phyloP scores from a whole-genome alignment of 768 basidiomycete genomes.

The Trametes maxima region DNA sequence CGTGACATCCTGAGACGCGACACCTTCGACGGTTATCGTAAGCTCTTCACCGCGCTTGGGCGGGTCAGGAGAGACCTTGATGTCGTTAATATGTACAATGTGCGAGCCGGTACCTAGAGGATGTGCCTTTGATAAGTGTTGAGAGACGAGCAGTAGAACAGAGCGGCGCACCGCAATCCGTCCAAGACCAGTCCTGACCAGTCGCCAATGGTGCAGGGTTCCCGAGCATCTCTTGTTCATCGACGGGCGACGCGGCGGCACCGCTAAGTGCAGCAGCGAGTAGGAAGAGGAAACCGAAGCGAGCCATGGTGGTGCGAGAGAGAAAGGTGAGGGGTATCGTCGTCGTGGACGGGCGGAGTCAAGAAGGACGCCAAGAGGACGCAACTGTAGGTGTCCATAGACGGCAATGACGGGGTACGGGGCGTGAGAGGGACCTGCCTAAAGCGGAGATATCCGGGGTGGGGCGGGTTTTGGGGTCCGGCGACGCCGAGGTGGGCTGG shows the following conservation, averaged over 20 bases:
- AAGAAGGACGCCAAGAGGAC: constrained; percentile 12
- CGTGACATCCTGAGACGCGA: constrained; percentile 60
- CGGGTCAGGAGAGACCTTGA: constrained; percentile 81
- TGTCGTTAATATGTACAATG: constrained; percentile 65
- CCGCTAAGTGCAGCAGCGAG: constrained; percentile 30
- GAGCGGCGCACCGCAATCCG: constrained; percentile 69
- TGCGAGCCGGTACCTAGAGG: constrained; percentile 47
- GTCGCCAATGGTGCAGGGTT: constrained; percentile 6
- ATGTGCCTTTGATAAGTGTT: constrained; percentile 9
- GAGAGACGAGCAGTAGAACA: not conserved
- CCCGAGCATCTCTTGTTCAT: constrained; percentile 36
- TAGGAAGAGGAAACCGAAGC: constrained; percentile 29
- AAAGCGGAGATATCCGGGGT: not conserved
- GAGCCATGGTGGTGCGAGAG: constrained; percentile 26
- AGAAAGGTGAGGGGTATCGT: constrained; percentile 11
- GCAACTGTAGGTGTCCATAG: constrained; percentile 4
- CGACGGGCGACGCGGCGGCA: constrained; percentile 26
- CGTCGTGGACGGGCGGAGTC: constrained; percentile 15
- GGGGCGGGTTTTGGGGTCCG: not conserved
- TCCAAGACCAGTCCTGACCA: constrained; percentile 43
- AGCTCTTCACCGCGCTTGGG: constrained; percentile 85
- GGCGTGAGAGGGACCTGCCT: constrained; percentile 17
- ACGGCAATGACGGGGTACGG: constrained; percentile 15
- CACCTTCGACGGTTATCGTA: constrained; percentile 79
- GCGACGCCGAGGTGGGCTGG: not conserved